Evolutionary conservation across 768 basidiomycete genomes (phyloP).

Genomic region (Russula emetica): DNA sequence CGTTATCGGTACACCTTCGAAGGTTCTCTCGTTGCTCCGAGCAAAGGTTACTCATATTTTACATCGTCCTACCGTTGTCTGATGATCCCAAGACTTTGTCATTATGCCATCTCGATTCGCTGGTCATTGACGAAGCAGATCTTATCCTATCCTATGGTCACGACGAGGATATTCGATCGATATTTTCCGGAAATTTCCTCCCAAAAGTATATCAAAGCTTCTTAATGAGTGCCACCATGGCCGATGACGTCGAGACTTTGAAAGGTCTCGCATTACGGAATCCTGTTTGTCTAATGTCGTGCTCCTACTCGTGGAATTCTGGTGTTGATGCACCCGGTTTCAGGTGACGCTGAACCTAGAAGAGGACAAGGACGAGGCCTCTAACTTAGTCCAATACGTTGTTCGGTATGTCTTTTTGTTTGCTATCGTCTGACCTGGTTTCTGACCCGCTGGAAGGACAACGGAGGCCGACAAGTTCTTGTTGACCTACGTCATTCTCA

Average conservation of each 20-base stretch:
- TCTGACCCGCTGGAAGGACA: slow-evolving; percentile 11
- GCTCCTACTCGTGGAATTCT: not conserved
- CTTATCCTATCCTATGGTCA: slow-evolving; percentile 96
- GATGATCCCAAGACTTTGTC: slow-evolving; percentile 51
- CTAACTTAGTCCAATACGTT: slow-evolving; percentile 79
- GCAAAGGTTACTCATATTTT: slow-evolving; percentile 47
- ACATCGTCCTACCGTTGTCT: not conserved
- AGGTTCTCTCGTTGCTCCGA: slow-evolving; percentile 61
- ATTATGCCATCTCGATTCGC: slow-evolving; percentile 65
- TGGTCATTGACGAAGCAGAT: slow-evolving; percentile 97
- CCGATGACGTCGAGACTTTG: slow-evolving; percentile 87
- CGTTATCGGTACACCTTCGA: slow-evolving; percentile 73
- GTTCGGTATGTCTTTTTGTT: slow-evolving; percentile 49
- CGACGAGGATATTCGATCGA: slow-evolving; percentile 78
- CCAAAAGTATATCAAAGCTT: slow-evolving; percentile 87
- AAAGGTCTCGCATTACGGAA: slow-evolving; percentile 84
- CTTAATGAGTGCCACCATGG: slow-evolving; percentile 97
- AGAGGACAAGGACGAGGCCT: slow-evolving; percentile 79
- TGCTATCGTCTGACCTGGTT: not conserved
- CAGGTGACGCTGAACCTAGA: slow-evolving; percentile 85
- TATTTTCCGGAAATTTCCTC: slow-evolving; percentile 63
- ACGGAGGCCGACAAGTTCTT: slow-evolving; percentile 96
- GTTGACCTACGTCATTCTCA: slow-evolving; percentile 91
- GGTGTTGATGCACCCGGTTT: not conserved
- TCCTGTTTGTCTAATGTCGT: slow-evolving; percentile 56